Conservation (phyloP, 106 monocot genomes). For the Cymbidium sinense region DNA sequence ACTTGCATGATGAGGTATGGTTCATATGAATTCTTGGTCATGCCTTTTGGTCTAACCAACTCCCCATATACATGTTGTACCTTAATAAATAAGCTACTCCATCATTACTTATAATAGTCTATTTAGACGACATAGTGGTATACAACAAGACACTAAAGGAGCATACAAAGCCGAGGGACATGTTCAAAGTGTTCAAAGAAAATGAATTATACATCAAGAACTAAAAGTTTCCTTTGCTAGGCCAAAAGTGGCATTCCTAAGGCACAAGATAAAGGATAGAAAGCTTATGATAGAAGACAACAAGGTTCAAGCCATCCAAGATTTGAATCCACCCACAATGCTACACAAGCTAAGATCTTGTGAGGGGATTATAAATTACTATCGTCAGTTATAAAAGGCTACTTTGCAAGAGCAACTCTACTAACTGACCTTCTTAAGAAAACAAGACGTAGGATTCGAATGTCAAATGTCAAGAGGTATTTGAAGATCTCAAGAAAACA, state of each 20-base stretch:
- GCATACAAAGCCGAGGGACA: too few relatives aligned
- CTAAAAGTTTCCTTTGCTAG: too few relatives aligned
- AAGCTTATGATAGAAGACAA: too few relatives aligned
- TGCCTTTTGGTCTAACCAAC: constrained; percentile 3
- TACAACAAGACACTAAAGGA: too few relatives aligned
- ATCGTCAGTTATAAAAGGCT: background rate
- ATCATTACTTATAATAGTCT: background rate
- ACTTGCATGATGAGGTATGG: background rate
- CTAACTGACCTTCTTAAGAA: background rate
- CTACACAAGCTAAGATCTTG: background rate
- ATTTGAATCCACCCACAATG: background rate
- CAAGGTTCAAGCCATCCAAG: too few relatives aligned
- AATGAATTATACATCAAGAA: too few relatives aligned
- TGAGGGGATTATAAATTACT: background rate
- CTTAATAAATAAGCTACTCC: constrained; percentile 3
- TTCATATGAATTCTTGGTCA: background rate
- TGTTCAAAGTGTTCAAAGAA: too few relatives aligned
- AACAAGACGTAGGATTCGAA: background rate
- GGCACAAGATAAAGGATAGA: too few relatives aligned
- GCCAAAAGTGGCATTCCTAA: too few relatives aligned
- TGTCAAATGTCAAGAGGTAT: background rate
- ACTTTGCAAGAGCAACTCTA: background rate
- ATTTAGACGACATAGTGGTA: background rate
- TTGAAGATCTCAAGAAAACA: background rate
- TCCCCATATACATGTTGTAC: background rate